These are phyloP conservation scores for Dunaliella sp. DNA, from an alignment of 139 green algal genomes.

Conservation along the genomic window DNA sequence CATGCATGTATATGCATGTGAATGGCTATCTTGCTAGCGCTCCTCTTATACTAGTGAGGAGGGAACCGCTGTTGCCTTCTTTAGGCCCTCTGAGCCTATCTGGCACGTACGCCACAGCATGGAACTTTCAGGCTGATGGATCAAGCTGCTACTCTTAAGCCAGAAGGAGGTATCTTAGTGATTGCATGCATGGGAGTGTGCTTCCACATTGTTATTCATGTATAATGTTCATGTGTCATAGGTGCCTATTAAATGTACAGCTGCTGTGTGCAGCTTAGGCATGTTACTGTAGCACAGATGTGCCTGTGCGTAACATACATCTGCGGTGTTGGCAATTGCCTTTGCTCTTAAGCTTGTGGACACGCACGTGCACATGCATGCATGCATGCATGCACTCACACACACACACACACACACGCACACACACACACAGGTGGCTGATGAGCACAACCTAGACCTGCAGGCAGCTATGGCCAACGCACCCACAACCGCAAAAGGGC, in stretches of 20 bases:
- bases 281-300: not conserved
- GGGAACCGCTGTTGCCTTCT: too few species aligned
- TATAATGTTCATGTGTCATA: not conserved
- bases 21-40: too few species aligned
- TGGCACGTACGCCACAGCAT: too few species aligned
- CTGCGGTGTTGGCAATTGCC: not conserved
- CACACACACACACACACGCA: not conserved
- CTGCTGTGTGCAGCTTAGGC: not conserved
- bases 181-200: not conserved
- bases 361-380: not conserved
- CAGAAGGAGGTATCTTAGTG: too few species aligned
- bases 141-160: too few species aligned
- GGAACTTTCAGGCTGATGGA: too few species aligned
- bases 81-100: too few species aligned
- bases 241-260: not conserved
- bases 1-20: too few species aligned
- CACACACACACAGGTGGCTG: slow-evolving; percentile 58
- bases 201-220: not conserved
- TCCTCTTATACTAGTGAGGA: too few species aligned
- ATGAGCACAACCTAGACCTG: slow-evolving; percentile 89
- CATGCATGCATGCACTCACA: not conserved
- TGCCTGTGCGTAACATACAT: not conserved
- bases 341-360: not conserved
- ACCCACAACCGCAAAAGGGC: slow-evolving; percentile 17
- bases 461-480: slow-evolving; percentile 61